phyloP scores from a whole-genome alignment of 1,139 yeast genomes.

The Protomyces macrosporus region DNA sequence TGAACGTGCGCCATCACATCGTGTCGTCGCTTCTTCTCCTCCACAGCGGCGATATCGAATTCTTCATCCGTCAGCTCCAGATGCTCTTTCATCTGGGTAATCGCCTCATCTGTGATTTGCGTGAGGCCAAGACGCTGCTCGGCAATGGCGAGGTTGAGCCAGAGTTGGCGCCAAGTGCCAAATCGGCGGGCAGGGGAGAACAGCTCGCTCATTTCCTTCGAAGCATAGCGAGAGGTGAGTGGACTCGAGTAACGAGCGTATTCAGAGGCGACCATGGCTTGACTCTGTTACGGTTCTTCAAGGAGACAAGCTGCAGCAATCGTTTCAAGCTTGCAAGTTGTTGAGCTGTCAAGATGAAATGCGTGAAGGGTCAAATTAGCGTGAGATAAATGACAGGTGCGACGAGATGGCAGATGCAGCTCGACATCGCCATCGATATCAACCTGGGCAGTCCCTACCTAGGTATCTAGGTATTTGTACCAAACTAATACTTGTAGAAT shows the following conservation, averaged over 20 bases:
- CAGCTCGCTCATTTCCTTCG: slow-evolving; percentile 89
- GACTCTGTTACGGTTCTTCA: too few relatives aligned
- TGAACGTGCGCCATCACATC: slow-evolving; percentile 99
- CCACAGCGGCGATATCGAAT: slow-evolving; percentile 78
- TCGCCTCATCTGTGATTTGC: slow-evolving; percentile 83
- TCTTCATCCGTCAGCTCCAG: slow-evolving; percentile 86
- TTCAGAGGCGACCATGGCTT: slow-evolving; percentile 14
- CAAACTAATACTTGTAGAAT: too few relatives aligned
- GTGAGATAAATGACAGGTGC: too few relatives aligned
- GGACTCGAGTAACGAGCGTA: slow-evolving; percentile 65
- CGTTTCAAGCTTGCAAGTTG: too few relatives aligned
- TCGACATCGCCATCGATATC: too few relatives aligned
- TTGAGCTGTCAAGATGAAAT: too few relatives aligned
- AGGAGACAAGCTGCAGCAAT: too few relatives aligned
- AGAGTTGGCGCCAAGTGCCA: slow-evolving; percentile 96
- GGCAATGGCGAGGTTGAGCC: slow-evolving; percentile 94
- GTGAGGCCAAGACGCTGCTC: slow-evolving; percentile 84
- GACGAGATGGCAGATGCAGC: too few relatives aligned
- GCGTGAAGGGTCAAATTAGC: too few relatives aligned
- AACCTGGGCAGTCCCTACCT: too few relatives aligned
- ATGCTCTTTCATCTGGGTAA: slow-evolving; percentile 73
- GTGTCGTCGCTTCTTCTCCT: slow-evolving; percentile 97
- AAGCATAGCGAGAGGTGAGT: slow-evolving; percentile 91
- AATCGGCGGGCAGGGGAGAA: slow-evolving; percentile 91
- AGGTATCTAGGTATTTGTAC: too few relatives aligned